Conservation (phyloP, 2,329 filamentous ascomycete species). For the Ophiocordyceps camponoti-leonardi region DNA sequence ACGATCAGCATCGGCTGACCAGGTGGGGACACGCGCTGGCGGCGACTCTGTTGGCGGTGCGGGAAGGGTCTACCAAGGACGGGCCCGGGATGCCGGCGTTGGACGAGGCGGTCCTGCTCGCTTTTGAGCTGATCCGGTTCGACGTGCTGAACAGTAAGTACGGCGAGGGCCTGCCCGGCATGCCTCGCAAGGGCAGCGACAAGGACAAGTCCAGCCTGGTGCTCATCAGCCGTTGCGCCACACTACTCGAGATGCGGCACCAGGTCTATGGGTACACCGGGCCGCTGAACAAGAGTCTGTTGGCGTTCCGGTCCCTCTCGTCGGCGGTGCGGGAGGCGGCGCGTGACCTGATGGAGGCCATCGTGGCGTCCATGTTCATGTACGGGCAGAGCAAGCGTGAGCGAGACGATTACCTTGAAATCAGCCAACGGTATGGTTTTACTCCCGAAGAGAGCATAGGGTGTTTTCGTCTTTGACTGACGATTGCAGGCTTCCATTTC, state of each 20-base stretch:
- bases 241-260: slow-evolving; percentile 67
- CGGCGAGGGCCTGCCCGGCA: slow-evolving; percentile 35
- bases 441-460: too few species aligned
- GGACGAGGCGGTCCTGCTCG: slow-evolving; percentile 66
- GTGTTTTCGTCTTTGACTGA: neutral
- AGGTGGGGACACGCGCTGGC: slow-evolving; percentile 69
- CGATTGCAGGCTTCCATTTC: slow-evolving; percentile 41
- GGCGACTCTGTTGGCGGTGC: slow-evolving; percentile 45
- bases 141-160: slow-evolving; percentile 59
- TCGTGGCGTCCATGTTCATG: slow-evolving; percentile 65
- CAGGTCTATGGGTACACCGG: slow-evolving; percentile 83
- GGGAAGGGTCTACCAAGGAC: slow-evolving; percentile 29
- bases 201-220: slow-evolving; percentile 64
- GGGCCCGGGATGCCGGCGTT: slow-evolving; percentile 28
- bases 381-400: slow-evolving; percentile 62
- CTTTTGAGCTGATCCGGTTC: slow-evolving; percentile 69
- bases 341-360: slow-evolving; percentile 70
- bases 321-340: slow-evolving; percentile 63
- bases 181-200: slow-evolving; percentile 39
- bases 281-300: slow-evolving; percentile 74
- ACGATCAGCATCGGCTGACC: slow-evolving; percentile 63
- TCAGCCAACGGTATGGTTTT: slow-evolving; percentile 45
- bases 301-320: slow-evolving; percentile 73
- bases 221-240: slow-evolving; percentile 73
- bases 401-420: slow-evolving; percentile 44